phyloP scores from a whole-genome alignment of 108 stramenopile species.

The Bacterosira constricta region DNA sequence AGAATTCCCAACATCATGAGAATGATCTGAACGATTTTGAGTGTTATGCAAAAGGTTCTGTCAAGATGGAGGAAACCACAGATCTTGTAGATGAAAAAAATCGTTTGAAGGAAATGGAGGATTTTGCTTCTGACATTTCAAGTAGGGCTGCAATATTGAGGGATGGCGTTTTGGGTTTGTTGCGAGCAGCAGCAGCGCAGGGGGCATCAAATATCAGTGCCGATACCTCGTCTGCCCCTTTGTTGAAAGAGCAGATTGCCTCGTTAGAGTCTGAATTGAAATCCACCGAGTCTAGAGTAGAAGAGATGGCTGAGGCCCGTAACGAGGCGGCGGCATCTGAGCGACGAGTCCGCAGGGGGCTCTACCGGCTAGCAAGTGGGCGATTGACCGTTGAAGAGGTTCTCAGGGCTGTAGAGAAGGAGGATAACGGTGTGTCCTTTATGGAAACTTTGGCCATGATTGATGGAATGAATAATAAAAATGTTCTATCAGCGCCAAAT shows the following conservation, averaged over 20 bases:
- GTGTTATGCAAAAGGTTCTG: slow-evolving; percentile 26
- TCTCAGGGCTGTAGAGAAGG: slow-evolving; percentile 65
- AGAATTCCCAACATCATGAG: slow-evolving; percentile 19
- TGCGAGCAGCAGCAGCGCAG: slow-evolving; percentile 25
- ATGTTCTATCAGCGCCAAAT: slow-evolving; percentile 40
- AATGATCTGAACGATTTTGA: slow-evolving; percentile 40
- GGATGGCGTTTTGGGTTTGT: slow-evolving; percentile 52
- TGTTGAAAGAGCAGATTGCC: slow-evolving; percentile 54
- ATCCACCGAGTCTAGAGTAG: slow-evolving; percentile 30
- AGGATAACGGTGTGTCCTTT: slow-evolving; percentile 53
- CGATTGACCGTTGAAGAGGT: slow-evolving; percentile 72
- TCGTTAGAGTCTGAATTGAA: slow-evolving; percentile 30
- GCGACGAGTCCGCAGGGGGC: slow-evolving; percentile 71
- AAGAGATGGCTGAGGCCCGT: slow-evolving; percentile 67
- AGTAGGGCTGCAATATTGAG: slow-evolving; percentile 50
- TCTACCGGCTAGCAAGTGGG: slow-evolving; percentile 77
- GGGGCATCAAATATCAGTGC: background rate
- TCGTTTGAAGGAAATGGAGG: slow-evolving; percentile 46
- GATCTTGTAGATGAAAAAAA: slow-evolving; percentile 26
- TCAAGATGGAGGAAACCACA: slow-evolving; percentile 30
- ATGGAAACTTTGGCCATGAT: slow-evolving; percentile 48
- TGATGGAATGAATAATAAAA: slow-evolving; percentile 37
- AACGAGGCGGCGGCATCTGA: slow-evolving; percentile 73
- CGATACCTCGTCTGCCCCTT: slow-evolving; percentile 7
- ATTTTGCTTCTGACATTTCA: slow-evolving; percentile 43